phyloP scores from a whole-genome alignment of 768 basidiomycete genomes.

The Boletus fagicola region DNA sequence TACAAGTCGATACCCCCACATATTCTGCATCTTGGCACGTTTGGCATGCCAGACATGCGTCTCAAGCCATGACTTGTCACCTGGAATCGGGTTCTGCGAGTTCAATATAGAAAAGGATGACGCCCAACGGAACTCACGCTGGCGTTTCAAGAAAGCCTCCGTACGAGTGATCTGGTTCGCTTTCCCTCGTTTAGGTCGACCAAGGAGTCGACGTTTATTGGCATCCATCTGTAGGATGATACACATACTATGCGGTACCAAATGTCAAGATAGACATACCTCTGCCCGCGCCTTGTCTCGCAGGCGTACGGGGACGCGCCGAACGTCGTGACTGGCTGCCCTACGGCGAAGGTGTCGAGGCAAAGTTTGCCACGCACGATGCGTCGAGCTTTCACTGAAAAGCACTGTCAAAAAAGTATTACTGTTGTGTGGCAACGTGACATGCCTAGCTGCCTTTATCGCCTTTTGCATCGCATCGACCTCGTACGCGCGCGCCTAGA shows the following conservation, averaged over 20 bases:
- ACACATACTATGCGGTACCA: slow-evolving; percentile 27
- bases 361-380: slow-evolving; percentile 88
- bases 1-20: slow-evolving; percentile 91
- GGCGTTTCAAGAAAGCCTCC: slow-evolving; percentile 63
- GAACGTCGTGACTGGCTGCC: slow-evolving; percentile 93
- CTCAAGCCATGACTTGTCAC: slow-evolving; percentile 88
- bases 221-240: slow-evolving; percentile 51
- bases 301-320: slow-evolving; percentile 82
- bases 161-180: slow-evolving; percentile 55
- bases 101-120: neutral
- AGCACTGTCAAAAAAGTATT: neutral
- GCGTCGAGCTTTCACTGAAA: slow-evolving; percentile 63
- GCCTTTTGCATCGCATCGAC: slow-evolving; percentile 87
- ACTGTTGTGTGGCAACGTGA: neutral
- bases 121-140: slow-evolving; percentile 48
- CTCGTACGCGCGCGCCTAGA: slow-evolving; percentile 84
- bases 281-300: slow-evolving; percentile 81
- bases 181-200: slow-evolving; percentile 64
- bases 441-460: slow-evolving; percentile 75
- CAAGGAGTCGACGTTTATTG: slow-evolving; percentile 39
- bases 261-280: slow-evolving; percentile 42
- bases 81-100: slow-evolving; percentile 38
- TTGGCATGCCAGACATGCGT: slow-evolving; percentile 98
- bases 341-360: slow-evolving; percentile 88
- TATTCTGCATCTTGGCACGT: slow-evolving; percentile 89